Evolutionary conservation across 2,329 filamentous ascomycete species (phyloP).

Genomic region (Talaromyces albobiverticillius): DNA sequence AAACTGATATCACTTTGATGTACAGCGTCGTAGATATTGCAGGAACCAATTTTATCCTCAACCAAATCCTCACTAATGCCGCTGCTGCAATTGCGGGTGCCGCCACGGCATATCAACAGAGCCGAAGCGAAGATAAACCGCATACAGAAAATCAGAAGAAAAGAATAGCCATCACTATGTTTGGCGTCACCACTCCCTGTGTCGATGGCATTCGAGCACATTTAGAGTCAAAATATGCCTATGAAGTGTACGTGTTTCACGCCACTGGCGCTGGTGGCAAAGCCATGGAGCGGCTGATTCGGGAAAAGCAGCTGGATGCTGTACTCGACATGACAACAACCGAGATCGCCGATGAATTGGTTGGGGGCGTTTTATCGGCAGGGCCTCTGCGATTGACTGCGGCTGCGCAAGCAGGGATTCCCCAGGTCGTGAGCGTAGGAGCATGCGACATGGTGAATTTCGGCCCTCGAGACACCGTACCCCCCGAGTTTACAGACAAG

Average conservation of each 20-base stretch:
- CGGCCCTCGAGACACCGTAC: constrained; percentile 55
- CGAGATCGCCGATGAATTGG: constrained; percentile 63
- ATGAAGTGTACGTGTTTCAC: constrained; percentile 66
- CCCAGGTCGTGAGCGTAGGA: constrained; percentile 55
- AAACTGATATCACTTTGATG: constrained; percentile 68
- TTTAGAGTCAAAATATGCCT: constrained; percentile 45
- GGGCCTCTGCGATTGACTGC: constrained; percentile 57
- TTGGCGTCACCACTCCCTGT: constrained; percentile 68
- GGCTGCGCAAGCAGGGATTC: constrained; percentile 57
- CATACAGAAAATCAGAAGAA: constrained; percentile 33
- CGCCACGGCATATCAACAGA: constrained; percentile 40
- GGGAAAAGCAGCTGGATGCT: constrained; percentile 59
- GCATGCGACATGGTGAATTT: constrained; percentile 65
- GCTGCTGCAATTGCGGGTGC: constrained; percentile 61
- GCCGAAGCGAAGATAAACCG: constrained; percentile 21
- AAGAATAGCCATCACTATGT: constrained; percentile 67
- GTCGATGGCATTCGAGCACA: constrained; percentile 55
- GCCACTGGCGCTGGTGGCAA: constrained; percentile 67
- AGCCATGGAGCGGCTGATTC: constrained; percentile 65
- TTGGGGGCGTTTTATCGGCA: constrained; percentile 62
- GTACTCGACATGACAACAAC: constrained; percentile 71
- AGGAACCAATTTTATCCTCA: constrained; percentile 60
- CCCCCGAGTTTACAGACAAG: constrained; percentile 47
- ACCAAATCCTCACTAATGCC: constrained; percentile 60
- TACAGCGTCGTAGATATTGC: constrained; percentile 70